Evolutionary conservation across 1,284 basidiomycete species (phyloP).

Genomic region (Blastosporella zonata): DNA sequence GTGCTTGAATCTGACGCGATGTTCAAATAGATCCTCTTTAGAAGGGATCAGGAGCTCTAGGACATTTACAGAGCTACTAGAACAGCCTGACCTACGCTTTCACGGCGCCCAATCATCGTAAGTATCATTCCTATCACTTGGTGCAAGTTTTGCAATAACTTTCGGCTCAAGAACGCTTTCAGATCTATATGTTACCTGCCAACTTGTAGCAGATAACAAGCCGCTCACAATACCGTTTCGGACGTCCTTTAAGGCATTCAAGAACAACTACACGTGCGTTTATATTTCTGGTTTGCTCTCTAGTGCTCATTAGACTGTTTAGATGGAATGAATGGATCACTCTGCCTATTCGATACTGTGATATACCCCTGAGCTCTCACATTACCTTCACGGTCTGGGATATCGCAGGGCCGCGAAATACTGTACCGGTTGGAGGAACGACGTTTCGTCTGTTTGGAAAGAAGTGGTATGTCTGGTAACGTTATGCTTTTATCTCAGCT

Average conservation of each 20-base stretch:
- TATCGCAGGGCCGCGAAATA: slow-evolving; percentile 74
- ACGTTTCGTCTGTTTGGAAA: slow-evolving; percentile 89
- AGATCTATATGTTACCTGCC: slow-evolving; percentile 90
- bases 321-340: slow-evolving; percentile 97
- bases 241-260: slow-evolving; percentile 92
- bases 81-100: slow-evolving; percentile 76
- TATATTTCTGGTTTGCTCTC: not conserved
- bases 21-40: slow-evolving; percentile 66
- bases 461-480: slow-evolving; percentile 65
- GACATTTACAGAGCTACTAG: slow-evolving; percentile 72
- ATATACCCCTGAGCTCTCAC: slow-evolving; percentile 85
- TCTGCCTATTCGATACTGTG: slow-evolving; percentile 87
- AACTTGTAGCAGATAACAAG: slow-evolving; percentile 91
- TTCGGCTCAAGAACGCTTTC: slow-evolving; percentile 63
- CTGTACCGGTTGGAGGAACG: slow-evolving; percentile 83
- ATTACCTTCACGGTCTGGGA: slow-evolving; percentile 96
- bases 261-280: slow-evolving; percentile 72
- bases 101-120: slow-evolving; percentile 78
- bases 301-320: slow-evolving; percentile 12
- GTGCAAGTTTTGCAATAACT: slow-evolving; percentile 24
- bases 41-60: slow-evolving; percentile 73
- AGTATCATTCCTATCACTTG: slow-evolving; percentile 27
- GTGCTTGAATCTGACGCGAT: slow-evolving; percentile 5
- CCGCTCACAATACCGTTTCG: slow-evolving; percentile 87
- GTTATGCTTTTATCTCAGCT: not conserved